Conservation (phyloP, 441 rosid genomes). For the Syzygium malaccense region DNA sequence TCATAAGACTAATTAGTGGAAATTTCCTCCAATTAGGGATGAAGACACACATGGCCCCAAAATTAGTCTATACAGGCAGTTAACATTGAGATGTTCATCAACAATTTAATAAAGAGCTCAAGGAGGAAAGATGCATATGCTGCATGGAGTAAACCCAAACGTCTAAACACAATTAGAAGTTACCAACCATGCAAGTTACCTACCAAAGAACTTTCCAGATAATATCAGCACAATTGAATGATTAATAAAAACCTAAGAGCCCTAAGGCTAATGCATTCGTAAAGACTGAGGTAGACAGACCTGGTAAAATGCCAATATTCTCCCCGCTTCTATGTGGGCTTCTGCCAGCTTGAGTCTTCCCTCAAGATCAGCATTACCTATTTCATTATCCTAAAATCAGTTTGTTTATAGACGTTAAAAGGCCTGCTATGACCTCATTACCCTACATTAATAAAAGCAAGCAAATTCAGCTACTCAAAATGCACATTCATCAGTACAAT, state of each 20-base stretch:
- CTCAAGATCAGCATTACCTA: conserved; percentile 37
- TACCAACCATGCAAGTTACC: background rate
- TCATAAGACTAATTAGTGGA: background rate
- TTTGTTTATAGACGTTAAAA: background rate
- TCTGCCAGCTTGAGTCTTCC: conserved; percentile 65
- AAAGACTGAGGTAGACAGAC: conserved; percentile 15
- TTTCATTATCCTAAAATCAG: conserved; percentile 37
- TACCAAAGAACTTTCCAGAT: background rate
- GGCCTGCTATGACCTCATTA: background rate
- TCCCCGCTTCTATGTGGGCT: conserved; percentile 93
- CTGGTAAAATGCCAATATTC: conserved; percentile 86
- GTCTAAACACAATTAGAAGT: background rate
- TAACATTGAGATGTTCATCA: background rate
- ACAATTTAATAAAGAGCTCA: background rate
- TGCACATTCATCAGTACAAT: background rate
- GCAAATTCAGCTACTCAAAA: background rate
- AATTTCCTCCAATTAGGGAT: background rate
- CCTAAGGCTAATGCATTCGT: conserved; percentile 1
- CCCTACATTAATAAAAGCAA: background rate
- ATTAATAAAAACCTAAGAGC: background rate
- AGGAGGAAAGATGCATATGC: background rate
- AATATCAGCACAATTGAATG: background rate
- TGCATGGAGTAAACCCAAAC: background rate
- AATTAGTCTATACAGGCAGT: background rate
- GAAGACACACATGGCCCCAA: background rate